Evolutionary conservation across 257 asterid genomes (phyloP).

Genomic region (Forsythia suspensa): DNA sequence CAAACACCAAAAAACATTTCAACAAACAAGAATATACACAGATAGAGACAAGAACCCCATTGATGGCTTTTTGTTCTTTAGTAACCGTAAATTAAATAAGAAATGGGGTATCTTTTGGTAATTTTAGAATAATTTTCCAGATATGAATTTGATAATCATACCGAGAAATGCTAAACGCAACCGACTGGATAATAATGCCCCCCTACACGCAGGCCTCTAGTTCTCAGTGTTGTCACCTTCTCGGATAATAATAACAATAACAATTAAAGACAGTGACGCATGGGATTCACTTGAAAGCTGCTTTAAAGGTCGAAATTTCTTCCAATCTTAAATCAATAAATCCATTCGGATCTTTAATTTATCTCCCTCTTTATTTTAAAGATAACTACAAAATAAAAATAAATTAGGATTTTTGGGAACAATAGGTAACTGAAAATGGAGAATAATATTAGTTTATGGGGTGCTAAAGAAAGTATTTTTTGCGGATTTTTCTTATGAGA

Average conservation of each 20-base stretch:
- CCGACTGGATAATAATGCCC: conserved; percentile 21
- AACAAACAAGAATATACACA: conserved; percentile 28
- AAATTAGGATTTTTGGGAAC: conserved; percentile 2
- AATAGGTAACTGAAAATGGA: not conserved
- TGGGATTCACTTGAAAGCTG: conserved; percentile 33
- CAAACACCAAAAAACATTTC: conserved; percentile 33
- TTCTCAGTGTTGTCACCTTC: conserved; percentile 36
- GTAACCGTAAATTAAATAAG: conserved; percentile 25
- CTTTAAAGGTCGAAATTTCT: conserved; percentile 15
- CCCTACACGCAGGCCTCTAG: conserved; percentile 21
- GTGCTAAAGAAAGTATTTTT: no score
- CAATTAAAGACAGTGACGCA: conserved; percentile 21
- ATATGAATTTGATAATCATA: conserved; percentile 19
- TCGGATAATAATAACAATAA: conserved; percentile 15
- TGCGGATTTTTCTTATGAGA: no score
- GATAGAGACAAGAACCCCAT: conserved; percentile 35
- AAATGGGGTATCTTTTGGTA: conserved; percentile 33
- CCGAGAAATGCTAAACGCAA: conserved; percentile 28
- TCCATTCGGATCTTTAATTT: conserved; percentile 22
- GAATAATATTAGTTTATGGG: not conserved
- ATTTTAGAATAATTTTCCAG: conserved; percentile 2
- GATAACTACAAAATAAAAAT: not conserved
- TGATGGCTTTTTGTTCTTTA: conserved; percentile 42
- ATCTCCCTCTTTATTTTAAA: not conserved
- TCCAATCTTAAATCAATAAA: conserved; percentile 7